Conservation (phyloP, 805 yeast genomes). For the Dipodascus geniculatus region DNA sequence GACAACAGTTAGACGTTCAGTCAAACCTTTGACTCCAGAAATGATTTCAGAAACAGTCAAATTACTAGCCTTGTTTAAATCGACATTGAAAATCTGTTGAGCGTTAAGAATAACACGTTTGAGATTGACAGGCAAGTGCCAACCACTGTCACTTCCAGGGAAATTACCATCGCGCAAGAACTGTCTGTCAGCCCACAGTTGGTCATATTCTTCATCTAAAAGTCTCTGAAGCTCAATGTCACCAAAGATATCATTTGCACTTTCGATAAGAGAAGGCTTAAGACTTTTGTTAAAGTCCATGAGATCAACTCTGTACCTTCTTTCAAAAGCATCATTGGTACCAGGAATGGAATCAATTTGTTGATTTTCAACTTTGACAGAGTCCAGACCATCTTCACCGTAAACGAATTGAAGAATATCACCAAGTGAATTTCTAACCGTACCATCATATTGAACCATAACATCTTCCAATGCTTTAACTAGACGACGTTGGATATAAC, state of each 20-base stretch:
- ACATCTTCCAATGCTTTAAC: constrained; percentile 95
- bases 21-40: constrained; percentile 53
- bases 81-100: constrained; percentile 92
- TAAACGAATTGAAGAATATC: constrained; percentile 91
- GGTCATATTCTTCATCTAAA: constrained; percentile 76
- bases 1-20: constrained; percentile 57
- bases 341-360: constrained; percentile 93
- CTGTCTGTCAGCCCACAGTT: constrained; percentile 63
- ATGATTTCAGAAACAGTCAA: constrained; percentile 76
- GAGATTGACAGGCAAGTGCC: constrained; percentile 97
- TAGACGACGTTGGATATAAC: constrained; percentile 95
- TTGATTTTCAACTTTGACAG: constrained; percentile 95
- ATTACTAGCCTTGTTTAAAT: constrained; percentile 82
- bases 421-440: constrained; percentile 95
- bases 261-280: constrained; percentile 66
- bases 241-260: constrained; percentile 84
- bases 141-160: constrained; percentile 85
- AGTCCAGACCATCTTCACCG: constrained; percentile 99
- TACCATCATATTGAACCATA: constrained; percentile 97
- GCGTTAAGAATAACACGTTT: constrained; percentile 96
- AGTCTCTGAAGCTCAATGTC: constrained; percentile 71
- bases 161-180: constrained; percentile 73
- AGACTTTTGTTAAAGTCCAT: constrained; percentile 53
- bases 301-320: constrained; percentile 75
- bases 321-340: constrained; percentile 70